Evolutionary conservation across 257 asterid species (phyloP), one percentile per base, ranked within the genome.

Genomic region (Penstemon eatonii): DNA sequence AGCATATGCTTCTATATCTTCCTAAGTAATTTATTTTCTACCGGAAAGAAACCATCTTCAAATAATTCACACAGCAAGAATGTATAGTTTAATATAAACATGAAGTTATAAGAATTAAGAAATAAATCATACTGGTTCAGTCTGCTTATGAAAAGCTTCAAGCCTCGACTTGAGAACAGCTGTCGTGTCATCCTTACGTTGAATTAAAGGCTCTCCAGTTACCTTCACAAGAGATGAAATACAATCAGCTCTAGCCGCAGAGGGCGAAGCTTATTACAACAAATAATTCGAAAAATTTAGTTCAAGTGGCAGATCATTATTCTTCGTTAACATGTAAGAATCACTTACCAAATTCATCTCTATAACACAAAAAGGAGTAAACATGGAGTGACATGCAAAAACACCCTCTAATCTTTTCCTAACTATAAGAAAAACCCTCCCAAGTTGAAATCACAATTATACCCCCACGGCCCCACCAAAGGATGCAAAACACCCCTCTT

Each of bases 131-230:
- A 93, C 97, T 70, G 97, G 97, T 74, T 88, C 85, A 74, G 98
- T 93, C 81, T 90, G 97, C 82, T 74, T 79, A 68, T 93, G 98
- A 66, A 93, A 93, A 62, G 96, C 87, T 45, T 90, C 97, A 53
- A 93, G 95, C 83, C 98, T 84, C 10, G 97, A 93, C 80, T 86
- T 93, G 66, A 93, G 92, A 51, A 93, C 98, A 72, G 84, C 95
- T 49, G 90, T 82, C 56, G 98, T 93, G 56, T 93, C 98, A 67
- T 93, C 98, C 80, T 88, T 93, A 3, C 96, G 93, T 75, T 93
- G 98, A 71, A 90, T 84, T 60, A 93, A 79, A 67, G 96, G 90
- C 81, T 90, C 98, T 45, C 98, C 98, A 62, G 90, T 82, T 40
- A 84, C 85, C 90, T 84, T 70, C 70, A 63, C 37, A 68, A 62